These are phyloP conservation scores for Candida insectalens DNA, from an alignment of 805 yeast genomes.

Conservation along the genomic window DNA sequence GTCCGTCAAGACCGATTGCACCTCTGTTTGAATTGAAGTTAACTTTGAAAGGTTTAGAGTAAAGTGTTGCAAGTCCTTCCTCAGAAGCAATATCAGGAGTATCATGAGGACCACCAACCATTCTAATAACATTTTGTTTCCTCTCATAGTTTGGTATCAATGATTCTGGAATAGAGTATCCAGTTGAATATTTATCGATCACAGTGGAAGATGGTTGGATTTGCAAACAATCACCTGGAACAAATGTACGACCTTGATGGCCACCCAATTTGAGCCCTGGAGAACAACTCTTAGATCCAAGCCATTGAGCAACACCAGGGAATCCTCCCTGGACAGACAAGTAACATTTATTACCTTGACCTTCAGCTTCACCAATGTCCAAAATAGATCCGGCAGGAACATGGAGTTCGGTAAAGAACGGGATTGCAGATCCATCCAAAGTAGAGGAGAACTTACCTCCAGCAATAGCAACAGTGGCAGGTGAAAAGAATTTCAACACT, in stretches of 20 bases:
- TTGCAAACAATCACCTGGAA: slow-evolving; percentile 21
- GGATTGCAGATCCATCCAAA: slow-evolving; percentile 8
- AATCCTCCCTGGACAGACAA: slow-evolving; percentile 22
- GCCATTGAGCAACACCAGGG: slow-evolving; percentile 20
- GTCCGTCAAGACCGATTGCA: slow-evolving; percentile 22
- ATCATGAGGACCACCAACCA: slow-evolving; percentile 22
- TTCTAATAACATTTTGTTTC: slow-evolving; percentile 9
- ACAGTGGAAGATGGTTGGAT: slow-evolving; percentile 3
- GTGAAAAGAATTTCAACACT: slow-evolving; percentile 15
- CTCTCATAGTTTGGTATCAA: slow-evolving; percentile 11
- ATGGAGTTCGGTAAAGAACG: slow-evolving; percentile 16
- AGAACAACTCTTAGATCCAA: slow-evolving; percentile 22
- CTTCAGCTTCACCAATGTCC: slow-evolving; percentile 15
- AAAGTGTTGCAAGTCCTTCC: slow-evolving; percentile 16
- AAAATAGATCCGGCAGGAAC: slow-evolving; percentile 15
- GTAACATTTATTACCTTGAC: slow-evolving; percentile 14
- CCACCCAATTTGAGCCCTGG: slow-evolving; percentile 21
- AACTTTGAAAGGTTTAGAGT: slow-evolving; percentile 12
- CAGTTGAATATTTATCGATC: slow-evolving; percentile 4
- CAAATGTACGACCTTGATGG: slow-evolving; percentile 21
- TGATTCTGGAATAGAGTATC: slow-evolving; percentile 10
- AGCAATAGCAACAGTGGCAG: slow-evolving; percentile 15
- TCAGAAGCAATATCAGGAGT: slow-evolving; percentile 19
- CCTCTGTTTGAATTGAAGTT: slow-evolving; percentile 24
- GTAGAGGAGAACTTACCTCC: slow-evolving; percentile 17